Evolutionary conservation across 2,329 filamentous ascomycete genomes (phyloP), one percentile per base, ranked within the genome.

Genomic region (Talaromyces sp.): DNA sequence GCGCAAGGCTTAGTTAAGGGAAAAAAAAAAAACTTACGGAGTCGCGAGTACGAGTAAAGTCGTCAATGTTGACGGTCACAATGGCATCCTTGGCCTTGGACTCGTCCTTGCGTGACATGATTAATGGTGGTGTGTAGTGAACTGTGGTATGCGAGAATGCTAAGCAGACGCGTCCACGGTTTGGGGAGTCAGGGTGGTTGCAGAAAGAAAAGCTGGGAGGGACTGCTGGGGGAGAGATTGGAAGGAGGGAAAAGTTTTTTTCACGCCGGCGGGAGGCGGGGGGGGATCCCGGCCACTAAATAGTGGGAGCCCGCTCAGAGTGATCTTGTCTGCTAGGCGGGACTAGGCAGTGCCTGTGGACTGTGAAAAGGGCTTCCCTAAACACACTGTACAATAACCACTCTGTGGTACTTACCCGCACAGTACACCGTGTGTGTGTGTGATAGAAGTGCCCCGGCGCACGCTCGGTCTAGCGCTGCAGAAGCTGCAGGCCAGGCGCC

Each of bases 31-130:
- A 63, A 82, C 90, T 85, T 88, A 96, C 92, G 76, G 87, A 89
- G 76, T 96, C 92, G 73, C 92, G 87, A 58, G 93, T 92, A 74
- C 89, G 85, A 67, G 91, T 85, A 76, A 94, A 94, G 77, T 91
- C 89, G 66, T 92, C 89, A 65, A 90, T 84, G 67, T 92, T 80
- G 69, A 82, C 78, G 22, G 76, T 72, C 47, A 80, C 72, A 49
- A 73, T 74, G 69, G 71, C 73, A 57, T 75, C 74, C 43, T 72
- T 72, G 62, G 70, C 66, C 66, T 75, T 76, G 67, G 72, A 69
- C 60, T 80, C 76, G n/a, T 75, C 72, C 67, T 76, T 78, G 62
- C 71, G 69, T 66, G 75, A 68, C 76, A 78, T 79, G 56, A 31
- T 80, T 73, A 82, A 31, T 31, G 41, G 16, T 31, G 22, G 37